Percentiles rank a stretch among this genome's conserved stretches.
phyloP scores from a whole-genome alignment of 345 rosid genomes.

The Clausena lansium region DNA sequence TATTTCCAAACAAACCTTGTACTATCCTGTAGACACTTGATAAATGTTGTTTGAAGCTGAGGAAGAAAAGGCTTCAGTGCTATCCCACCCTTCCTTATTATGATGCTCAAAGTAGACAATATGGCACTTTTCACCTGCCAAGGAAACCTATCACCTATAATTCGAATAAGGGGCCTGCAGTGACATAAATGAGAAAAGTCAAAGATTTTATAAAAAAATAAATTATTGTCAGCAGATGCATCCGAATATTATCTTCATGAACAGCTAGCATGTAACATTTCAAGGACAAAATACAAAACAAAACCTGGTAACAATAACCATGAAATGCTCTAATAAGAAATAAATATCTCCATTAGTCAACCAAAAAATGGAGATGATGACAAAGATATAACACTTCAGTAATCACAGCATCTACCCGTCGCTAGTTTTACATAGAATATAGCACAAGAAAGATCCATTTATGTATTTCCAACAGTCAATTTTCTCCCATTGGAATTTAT shows the following conservation, averaged over 20 bases:
- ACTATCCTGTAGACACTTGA: conserved; percentile 87
- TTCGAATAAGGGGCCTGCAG: conserved; percentile 94
- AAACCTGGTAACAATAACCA: neutral
- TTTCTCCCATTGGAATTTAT: neutral
- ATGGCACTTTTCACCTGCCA: conserved; percentile 99
- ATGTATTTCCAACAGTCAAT: conserved; percentile 6
- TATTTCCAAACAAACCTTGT: conserved; percentile 56
- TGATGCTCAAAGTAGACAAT: conserved; percentile 71
- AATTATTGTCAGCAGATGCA: neutral
- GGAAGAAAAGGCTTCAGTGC: conserved; percentile 95
- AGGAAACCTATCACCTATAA: conserved; percentile 95
- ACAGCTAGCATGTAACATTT: neutral
- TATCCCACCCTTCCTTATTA: conserved; percentile 85
- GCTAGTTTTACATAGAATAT: neutral
- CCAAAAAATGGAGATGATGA: neutral
- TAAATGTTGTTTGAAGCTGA: conserved; percentile 96
- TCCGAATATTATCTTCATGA: neutral
- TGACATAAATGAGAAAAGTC: conserved; percentile 9
- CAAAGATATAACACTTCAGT: neutral
- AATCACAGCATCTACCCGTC: neutral
- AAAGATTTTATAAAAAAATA: neutral
- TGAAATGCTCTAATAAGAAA: neutral
- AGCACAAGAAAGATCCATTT: neutral
- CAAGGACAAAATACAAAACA: neutral
- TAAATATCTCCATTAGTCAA: neutral